Evolutionary conservation across 495 filamentous ascomycete species (phyloP), one percentile per base, ranked within the genome.

Genomic region (Talaromyces adpressus): DNA sequence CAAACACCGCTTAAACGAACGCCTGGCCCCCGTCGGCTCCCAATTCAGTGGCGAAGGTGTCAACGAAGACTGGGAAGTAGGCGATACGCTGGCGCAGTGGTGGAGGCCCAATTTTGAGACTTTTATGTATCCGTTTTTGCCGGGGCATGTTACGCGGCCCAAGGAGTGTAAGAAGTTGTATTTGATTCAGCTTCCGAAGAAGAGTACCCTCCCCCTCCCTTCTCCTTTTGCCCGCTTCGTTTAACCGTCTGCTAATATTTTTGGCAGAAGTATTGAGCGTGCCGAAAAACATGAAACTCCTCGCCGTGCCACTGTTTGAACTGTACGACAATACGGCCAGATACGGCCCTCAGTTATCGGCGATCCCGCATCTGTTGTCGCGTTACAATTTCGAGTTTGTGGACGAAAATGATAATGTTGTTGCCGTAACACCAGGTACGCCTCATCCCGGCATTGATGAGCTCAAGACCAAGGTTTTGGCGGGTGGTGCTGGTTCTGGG

Each of bases 81-180:
- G 89, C 63, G 93, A 97, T 68, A 95, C 92, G 3, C 83, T 98
- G 54, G 93, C 94, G 41, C 92, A 96, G 78, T 98, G 95, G 94
- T 98, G 92, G 92, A 82, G 94, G 29, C 94, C 94, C 49, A 98
- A 97, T 77, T 97, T 98, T 70, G 94, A 98, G 80, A 98, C 94
- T 1, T 98, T 97, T 81, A 97, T 97, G 94, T 98, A 98, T 74
- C 94, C 94, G 0, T 98, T 96, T 76, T 86, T 97, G 52, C 94
- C 94, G 6, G 90, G 92, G 18, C 94, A 98, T 74, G 90, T 96
- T 63, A 96, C 94, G 8, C 83, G 95, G 49, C 94, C 94, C 18
- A 98, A 97, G 81, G 94, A 98, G 82, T 97, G 93, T 81, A 98
- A 98, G 82, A 98, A 98, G 84, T 81, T 97, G 57, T 98, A 97